A percentile compares a stretch with the other conserved stretches of the same genome.
These are phyloP conservation scores for Diplodia seriata DNA, from an alignment of 2,329 filamentous ascomycete species.

Conservation along the genomic window DNA sequence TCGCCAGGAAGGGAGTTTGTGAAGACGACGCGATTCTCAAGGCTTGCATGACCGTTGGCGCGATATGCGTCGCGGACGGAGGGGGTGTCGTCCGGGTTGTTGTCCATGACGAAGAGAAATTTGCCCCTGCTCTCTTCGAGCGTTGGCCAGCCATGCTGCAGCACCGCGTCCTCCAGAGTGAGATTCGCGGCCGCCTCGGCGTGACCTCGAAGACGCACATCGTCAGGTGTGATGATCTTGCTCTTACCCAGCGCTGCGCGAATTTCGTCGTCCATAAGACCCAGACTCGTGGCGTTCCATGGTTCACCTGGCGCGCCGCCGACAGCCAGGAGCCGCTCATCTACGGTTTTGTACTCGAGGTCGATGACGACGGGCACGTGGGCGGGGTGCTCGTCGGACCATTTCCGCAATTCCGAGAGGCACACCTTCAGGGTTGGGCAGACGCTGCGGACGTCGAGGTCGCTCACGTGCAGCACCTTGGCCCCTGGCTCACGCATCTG, in stretches of 20 bases:
- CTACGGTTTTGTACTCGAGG: conserved; percentile 58
- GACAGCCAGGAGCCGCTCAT: conserved; percentile 44
- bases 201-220: conserved; percentile 46
- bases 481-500: conserved; percentile 53
- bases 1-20: conserved; percentile 57
- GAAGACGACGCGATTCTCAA: conserved; percentile 57
- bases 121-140: conserved; percentile 54
- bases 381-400: conserved; percentile 53
- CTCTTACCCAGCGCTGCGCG: conserved; percentile 50
- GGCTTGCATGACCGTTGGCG: conserved; percentile 42
- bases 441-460: conserved; percentile 55
- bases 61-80: conserved; percentile 51
- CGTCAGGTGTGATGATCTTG: conserved; percentile 57
- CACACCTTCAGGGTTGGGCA: conserved; percentile 58
- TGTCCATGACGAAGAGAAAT: conserved; percentile 61
- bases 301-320: conserved; percentile 51
- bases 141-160: conserved; percentile 58
- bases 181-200: conserved; percentile 35
- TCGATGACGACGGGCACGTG: conserved; percentile 59
- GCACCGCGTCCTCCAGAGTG: conserved; percentile 56
- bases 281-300: conserved; percentile 54
- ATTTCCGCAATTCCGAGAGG: conserved; percentile 52
- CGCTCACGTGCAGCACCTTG: conserved; percentile 61
- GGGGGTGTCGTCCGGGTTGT: conserved; percentile 40
- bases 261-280: conserved; percentile 57